Base-by-base conservation (phyloP, 2,329 filamentous ascomycete species). In the Trichoderma koningiopsis region DNA sequence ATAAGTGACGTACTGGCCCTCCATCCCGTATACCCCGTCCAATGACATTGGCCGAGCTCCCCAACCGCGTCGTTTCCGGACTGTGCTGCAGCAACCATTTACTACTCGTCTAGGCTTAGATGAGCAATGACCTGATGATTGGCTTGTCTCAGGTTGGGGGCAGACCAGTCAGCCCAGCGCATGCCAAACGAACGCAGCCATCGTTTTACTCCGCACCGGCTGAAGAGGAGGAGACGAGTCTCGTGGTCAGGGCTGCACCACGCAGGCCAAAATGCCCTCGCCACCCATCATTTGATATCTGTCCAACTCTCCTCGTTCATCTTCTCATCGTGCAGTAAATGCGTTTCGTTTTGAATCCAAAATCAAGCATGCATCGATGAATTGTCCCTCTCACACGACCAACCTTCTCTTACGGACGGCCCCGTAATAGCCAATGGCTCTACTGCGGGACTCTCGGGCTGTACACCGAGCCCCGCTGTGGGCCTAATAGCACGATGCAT, bases 391-490 rank as follows among this genome's bases (percentile, higher is more conserved):
- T 16, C 37, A 43, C 27, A 56, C 53, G 53, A 56, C 14, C 53
- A 56, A 43, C 16, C 3, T 43, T 7, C 40, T 11, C 27, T 6
- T 19, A 31, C 53, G 53, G 53, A 56, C 27, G 19, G 27, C 29
- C 53, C 19, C 47, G 24, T 53, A 43, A n/a, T 16, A 22, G 61
- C 55, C 33, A 40, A 27, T 64, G 49, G 49, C 53, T 43, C 61
- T 43, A 64, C 33, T 33, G 61, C 61, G 61, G 61, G 61, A 64
- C 61, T 35, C 16, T 64, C 61, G 61, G 61, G 49, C 49, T 64
- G 49, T 52, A 56, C 61, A 64, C 61, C 61, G 61, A 64, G 61
- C 61, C 61, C 61, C 61, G 61, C 61, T 64, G 61, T 64, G 61
- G 61, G 43, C 61, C 61, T 52, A 1, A 64, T 64, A 64, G 61